These are phyloP conservation scores for Abrus precatorius DNA, from an alignment of 306 rosid genomes.

Conservation along the genomic window DNA sequence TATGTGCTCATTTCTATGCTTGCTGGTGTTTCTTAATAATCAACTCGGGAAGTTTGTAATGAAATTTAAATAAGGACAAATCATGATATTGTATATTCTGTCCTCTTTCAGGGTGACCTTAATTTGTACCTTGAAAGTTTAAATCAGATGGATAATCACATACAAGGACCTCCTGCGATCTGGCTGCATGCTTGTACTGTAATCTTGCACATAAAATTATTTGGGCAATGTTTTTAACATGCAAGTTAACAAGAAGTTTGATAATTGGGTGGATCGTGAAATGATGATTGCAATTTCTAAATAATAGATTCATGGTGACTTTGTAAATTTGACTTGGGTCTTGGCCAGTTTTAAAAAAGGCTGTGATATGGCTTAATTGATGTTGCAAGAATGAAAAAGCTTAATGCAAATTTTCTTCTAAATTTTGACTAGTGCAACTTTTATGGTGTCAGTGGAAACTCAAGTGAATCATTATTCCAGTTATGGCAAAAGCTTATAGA, in stretches of 20 bases:
- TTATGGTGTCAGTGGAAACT: not conserved
- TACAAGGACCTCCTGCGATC: not conserved
- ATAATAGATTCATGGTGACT: not conserved
- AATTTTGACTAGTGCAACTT: not conserved
- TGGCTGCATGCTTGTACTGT: slow-evolving; percentile 8
- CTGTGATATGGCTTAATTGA: not conserved
- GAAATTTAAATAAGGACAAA: slow-evolving; percentile 19
- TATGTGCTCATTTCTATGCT: slow-evolving; percentile 3
- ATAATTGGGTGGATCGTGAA: not conserved
- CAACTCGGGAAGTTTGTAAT: slow-evolving; percentile 13
- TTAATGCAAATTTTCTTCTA: not conserved
- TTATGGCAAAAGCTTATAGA: not conserved
- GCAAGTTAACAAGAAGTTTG: not conserved
- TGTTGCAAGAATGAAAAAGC: not conserved
- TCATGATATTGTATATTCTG: slow-evolving; percentile 22
- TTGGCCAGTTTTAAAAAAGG: not conserved
- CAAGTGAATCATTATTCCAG: slow-evolving; percentile 1
- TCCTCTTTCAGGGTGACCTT: slow-evolving; percentile 14
- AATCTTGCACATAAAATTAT: not conserved
- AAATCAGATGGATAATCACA: slow-evolving; percentile 12
- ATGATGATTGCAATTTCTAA: slow-evolving; percentile 28
- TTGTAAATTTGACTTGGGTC: not conserved
- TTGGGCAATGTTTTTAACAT: slow-evolving; percentile 17
- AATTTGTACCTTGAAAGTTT: not conserved
- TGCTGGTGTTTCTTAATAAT: slow-evolving; percentile 26